phyloP scores from a whole-genome alignment of 1,139 yeast species.

The Schizosaccharomyces versatilis region DNA sequence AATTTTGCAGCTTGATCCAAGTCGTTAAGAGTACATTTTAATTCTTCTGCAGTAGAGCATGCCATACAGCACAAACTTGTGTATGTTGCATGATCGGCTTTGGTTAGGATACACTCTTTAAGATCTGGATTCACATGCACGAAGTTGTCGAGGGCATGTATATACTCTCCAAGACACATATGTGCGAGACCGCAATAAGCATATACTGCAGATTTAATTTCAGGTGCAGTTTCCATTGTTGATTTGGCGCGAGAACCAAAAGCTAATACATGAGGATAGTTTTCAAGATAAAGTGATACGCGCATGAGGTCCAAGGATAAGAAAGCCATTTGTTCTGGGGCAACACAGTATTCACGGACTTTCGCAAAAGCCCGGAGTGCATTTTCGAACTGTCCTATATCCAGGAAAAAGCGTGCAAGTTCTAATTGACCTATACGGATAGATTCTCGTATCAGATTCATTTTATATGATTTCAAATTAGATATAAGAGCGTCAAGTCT shows the following conservation, averaged over 20 bases:
- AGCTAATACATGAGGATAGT: not conserved
- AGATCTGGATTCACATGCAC: not conserved
- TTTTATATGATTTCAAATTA: not conserved
- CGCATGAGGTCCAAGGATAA: not conserved
- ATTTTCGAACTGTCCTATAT: not conserved
- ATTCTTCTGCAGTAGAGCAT: not conserved
- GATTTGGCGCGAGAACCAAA: conserved; percentile 1
- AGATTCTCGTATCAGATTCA: conserved; percentile 1
- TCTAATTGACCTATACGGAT: not conserved
- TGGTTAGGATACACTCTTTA: not conserved
- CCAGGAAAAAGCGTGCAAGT: not conserved
- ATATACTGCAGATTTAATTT: not conserved
- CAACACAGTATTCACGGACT: not conserved
- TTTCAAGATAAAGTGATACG: not conserved
- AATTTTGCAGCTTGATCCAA: not conserved
- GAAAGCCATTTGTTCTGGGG: not conserved
- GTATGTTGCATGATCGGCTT: not conserved
- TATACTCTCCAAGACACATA: not conserved
- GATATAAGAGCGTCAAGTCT: not conserved
- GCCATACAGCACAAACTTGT: not conserved
- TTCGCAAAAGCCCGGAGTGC: not conserved
- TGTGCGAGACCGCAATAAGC: conserved; percentile 1
- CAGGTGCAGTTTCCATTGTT: not conserved
- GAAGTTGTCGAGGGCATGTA: not conserved
- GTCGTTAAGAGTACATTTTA: not conserved